Conservation (phyloP, 2,329 filamentous ascomycete species). For the Blastomyces emzantsi region DNA sequence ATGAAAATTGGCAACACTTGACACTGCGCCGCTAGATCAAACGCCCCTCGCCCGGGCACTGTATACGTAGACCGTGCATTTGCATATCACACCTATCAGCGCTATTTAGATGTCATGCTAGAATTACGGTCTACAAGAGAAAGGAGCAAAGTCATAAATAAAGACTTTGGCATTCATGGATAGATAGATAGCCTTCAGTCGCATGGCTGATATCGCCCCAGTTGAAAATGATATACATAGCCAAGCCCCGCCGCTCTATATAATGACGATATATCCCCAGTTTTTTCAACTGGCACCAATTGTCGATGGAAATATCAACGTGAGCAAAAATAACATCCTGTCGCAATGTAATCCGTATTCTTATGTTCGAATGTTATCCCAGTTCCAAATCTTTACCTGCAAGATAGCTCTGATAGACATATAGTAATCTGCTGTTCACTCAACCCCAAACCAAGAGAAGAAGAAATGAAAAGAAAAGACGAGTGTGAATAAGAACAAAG, state of each 20-base stretch:
- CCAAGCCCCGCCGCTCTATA: neutral
- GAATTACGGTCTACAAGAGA: no score
- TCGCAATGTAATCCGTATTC: neutral
- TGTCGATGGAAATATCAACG: neutral
- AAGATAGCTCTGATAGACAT: neutral
- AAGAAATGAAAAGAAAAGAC: neutral
- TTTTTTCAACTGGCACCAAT: neutral
- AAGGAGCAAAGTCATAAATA: neutral
- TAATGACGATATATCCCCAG: constrained; percentile 4
- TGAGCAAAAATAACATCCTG: neutral
- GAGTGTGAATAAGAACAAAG: neutral
- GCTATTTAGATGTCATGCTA: no score
- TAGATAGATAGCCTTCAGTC: neutral
- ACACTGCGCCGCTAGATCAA: no score
- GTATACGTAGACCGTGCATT: no score
- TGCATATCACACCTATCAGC: neutral
- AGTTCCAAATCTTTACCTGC: neutral
- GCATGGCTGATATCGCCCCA: neutral
- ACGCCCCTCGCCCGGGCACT: no score
- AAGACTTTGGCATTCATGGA: neutral
- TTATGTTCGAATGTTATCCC: neutral
- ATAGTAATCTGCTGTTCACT: neutral
- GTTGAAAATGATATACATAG: neutral
- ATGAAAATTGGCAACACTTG: neutral
- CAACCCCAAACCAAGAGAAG: neutral